A percentile compares a stretch with the other conserved stretches of the same genome.
Evolutionary conservation across 257 asterid genomes (phyloP).

Genomic region (Echium plantagineum): DNA sequence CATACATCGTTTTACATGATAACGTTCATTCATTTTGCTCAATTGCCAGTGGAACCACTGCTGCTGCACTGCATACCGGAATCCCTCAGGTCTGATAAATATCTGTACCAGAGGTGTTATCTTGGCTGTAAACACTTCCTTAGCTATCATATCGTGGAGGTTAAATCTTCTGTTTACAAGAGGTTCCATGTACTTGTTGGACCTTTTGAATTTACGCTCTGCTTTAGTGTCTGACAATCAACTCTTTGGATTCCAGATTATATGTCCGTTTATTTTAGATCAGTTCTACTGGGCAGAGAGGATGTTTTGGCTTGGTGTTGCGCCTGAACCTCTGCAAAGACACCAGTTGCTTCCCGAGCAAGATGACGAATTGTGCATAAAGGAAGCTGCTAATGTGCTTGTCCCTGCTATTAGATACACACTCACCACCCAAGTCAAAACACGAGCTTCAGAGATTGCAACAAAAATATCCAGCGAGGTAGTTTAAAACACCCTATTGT

Average conservation of each 20-base stretch:
- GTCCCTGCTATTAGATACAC: constrained; percentile 38
- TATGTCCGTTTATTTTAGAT: constrained; percentile 86
- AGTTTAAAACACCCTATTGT: constrained; percentile 13
- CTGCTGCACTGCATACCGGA: constrained; percentile 84
- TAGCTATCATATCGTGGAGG: no score
- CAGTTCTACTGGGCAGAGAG: constrained; percentile 98
- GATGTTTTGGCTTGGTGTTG: constrained; percentile 94
- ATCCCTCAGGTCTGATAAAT: constrained; percentile 69
- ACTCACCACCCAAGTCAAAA: constrained; percentile 37
- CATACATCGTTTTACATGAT: not conserved
- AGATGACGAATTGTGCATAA: constrained; percentile 32
- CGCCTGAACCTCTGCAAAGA: constrained; percentile 63
- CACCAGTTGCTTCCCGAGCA: constrained; percentile 49
- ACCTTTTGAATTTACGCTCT: not conserved
- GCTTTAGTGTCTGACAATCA: no score
- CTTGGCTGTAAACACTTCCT: no score
- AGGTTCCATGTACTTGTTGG: not conserved
- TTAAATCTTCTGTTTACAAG: no score
- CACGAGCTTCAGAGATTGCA: constrained; percentile 52
- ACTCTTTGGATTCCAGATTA: constrained; percentile 31
- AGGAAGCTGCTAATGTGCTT: constrained; percentile 47
- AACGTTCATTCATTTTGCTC: not conserved
- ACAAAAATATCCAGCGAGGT: constrained; percentile 54
- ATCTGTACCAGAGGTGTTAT: not conserved
- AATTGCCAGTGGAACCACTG: constrained; percentile 76